Base-by-base conservation (phyloP, 441 rosid genomes). In the Arabidopsis lyrata region DNA sequence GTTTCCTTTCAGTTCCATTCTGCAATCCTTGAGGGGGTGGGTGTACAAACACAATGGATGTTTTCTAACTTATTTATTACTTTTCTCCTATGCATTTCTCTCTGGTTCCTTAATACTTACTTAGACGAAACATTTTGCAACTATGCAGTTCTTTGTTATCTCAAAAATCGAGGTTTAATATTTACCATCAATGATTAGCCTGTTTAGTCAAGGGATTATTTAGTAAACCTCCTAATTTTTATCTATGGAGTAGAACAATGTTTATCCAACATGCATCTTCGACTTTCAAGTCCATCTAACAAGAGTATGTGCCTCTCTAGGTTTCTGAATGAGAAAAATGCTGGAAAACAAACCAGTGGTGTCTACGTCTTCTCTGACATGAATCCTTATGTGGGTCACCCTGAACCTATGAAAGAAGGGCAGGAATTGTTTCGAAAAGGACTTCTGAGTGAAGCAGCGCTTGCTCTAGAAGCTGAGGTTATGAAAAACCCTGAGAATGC, bases 371-470 rank as follows among this genome's bases (percentile, higher is more conserved):
- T 96, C 78, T 96, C 99, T 42, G 99, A 96, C 79, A 84, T 96
- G 98, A 96, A 96, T 83, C 98, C 99, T 45, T 96, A 96, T 81
- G 98, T 93, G 79, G 99, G 99, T 67, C 97, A 91, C 72, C 94
- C 91, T 22, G 90, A 91, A 74, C 99, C 99, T 41, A 81, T 96
- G 79, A 93, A 90, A 84, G 98, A 95, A 81, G 99, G 98, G 38
- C 97, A 84, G 73, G 97, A 93, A 36, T 85, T 90, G 81, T 95
- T 95, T 78, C 93, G 97, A 63, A 95, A 88, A 85, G 99, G 99
- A 69, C 99, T 95, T 79, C 87, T 95, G 70, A 93, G 98, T 84
- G 99, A 95, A 86, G 97, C 99, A 74, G 96, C 90, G 68, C 99
- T 95, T 77, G 99, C 99, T 75, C 81, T 95, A 78, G 99, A 95